Conservation (phyloP, 176 grass and related monocot genomes). For the Urochloa ruziziensis region DNA sequence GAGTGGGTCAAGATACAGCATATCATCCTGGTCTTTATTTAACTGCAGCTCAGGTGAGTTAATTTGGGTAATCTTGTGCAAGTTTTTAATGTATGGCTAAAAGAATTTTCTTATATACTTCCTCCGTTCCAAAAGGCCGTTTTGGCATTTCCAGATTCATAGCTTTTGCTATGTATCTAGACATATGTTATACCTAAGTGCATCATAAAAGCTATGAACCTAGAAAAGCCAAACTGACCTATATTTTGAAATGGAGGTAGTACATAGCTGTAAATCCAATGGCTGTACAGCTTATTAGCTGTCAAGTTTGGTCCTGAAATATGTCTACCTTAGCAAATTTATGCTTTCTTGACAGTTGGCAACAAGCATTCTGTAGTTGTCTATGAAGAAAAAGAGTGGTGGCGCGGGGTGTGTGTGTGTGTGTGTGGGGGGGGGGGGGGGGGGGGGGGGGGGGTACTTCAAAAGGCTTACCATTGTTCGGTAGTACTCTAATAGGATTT, state of each 20-base stretch:
- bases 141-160: too few relatives aligned
- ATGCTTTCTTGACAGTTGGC: neutral
- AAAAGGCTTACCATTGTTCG: neutral
- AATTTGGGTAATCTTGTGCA: neutral
- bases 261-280: slow-evolving; percentile 4
- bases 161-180: too few relatives aligned
- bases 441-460: too few relatives aligned
- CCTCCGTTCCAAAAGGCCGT: too few relatives aligned
- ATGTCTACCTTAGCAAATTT: neutral
- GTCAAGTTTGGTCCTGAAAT: neutral
- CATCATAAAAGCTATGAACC: too few relatives aligned
- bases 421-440: too few relatives aligned
- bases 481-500: neutral
- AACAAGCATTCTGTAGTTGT: neutral
- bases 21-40: slow-evolving; percentile 98
- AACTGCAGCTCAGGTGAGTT: slow-evolving; percentile 76
- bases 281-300: neutral
- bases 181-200: too few relatives aligned
- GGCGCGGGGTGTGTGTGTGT: too few relatives aligned
- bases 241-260: too few relatives aligned
- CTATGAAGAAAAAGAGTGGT: neutral
- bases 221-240: too few relatives aligned
- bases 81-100: neutral
- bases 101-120: neutral
- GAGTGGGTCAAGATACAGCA: slow-evolving; percentile 93